Evolutionary conservation across 768 basidiomycete genomes (phyloP).

Genomic region (Tubosaeta sp.): DNA sequence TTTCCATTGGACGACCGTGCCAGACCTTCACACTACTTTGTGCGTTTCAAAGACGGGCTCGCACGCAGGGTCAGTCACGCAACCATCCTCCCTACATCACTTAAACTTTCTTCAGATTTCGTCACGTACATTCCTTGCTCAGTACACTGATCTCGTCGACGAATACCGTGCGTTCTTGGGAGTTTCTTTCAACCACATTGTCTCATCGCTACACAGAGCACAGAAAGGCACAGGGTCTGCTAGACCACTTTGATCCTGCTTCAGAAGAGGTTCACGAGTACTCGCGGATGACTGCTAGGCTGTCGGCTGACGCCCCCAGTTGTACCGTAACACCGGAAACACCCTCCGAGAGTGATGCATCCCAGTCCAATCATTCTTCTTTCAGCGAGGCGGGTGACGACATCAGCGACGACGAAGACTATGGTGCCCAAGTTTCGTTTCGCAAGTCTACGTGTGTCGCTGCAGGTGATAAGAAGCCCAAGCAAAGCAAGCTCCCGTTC

Average conservation of each 20-base stretch:
- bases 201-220: constrained; percentile 37
- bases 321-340: neutral
- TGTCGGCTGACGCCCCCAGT: constrained; percentile 27
- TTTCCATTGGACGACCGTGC: constrained; percentile 30
- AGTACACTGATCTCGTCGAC: constrained; percentile 44
- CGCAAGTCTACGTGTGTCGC: constrained; percentile 20
- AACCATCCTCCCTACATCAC: neutral
- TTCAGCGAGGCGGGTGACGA: constrained; percentile 29
- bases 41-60: constrained; percentile 52
- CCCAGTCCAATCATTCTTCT: constrained; percentile 12
- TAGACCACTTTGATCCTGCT: constrained; percentile 58
- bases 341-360: constrained; percentile 11
- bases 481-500: constrained; percentile 49
- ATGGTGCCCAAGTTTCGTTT: neutral
- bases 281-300: constrained; percentile 46
- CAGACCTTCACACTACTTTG: constrained; percentile 53
- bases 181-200: neutral
- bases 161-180: constrained; percentile 47
- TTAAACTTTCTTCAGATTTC: constrained; percentile 37
- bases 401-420: constrained; percentile 14
- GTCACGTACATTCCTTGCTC: constrained; percentile 34
- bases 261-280: constrained; percentile 50
- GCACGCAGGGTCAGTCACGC: constrained; percentile 47
- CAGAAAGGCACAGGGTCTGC: constrained; percentile 37
- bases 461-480: neutral